Conservation (phyloP, 257 asterid genomes). For the Fraxinus anomala region DNA sequence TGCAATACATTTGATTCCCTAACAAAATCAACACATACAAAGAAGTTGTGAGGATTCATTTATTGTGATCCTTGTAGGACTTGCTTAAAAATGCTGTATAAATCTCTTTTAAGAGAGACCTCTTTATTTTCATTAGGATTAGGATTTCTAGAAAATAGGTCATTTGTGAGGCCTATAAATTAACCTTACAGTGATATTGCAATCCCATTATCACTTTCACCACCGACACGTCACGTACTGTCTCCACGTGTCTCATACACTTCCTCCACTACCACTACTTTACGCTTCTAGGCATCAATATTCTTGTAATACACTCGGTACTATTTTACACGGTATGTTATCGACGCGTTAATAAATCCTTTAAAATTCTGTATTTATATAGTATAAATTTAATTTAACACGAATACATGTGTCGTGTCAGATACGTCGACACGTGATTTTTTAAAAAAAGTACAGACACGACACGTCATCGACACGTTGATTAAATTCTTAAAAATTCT, state of each 20-base stretch:
- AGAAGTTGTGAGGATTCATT: slow-evolving; percentile 5
- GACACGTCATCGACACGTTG: no score
- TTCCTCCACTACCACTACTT: not conserved
- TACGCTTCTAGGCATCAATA: not conserved
- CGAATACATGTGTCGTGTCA: no score
- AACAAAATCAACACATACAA: not conserved
- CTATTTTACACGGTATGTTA: not conserved
- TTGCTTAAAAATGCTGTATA: not conserved
- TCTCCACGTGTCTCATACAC: not conserved
- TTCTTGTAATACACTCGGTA: not conserved
- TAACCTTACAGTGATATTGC: not conserved
- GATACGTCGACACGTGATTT: no score
- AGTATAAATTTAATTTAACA: no score
- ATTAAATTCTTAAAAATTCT: no score
- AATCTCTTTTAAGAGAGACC: not conserved
- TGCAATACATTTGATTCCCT: no score
- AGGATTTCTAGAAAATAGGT: not conserved
- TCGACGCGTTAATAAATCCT: no score
- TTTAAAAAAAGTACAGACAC: no score
- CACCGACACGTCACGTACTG: not conserved
- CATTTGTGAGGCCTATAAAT: slow-evolving; percentile 12
- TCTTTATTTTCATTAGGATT: not conserved
- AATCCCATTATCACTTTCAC: not conserved
- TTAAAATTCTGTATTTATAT: no score
- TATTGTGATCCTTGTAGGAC: not conserved